Base-by-base conservation (phyloP, 495 filamentous ascomycete genomes). In the Xylaria cubensis region DNA sequence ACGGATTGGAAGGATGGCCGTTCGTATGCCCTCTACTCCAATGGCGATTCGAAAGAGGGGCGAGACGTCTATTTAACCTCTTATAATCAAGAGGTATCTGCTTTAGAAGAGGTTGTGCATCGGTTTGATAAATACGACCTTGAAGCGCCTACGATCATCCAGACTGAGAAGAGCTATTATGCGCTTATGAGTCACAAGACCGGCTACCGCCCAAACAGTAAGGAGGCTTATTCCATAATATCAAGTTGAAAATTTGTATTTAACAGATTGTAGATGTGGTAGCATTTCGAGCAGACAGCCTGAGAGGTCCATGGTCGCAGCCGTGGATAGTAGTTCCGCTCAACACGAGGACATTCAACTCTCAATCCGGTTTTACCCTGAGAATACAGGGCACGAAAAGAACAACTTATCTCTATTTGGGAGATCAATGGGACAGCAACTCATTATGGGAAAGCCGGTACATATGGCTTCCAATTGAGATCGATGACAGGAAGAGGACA, bases 241-340 rank as follows among this genome's bases (percentile, higher is more conserved):
- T 29, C 15, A 1, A 34, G 9, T 7, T 12, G 34, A 69, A n/a
- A 21, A 41, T 50, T 36, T 6, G n/a, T 21, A 32, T 17, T 67
- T 21, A 70, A 36, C 24, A 10, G 13, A 36, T 12, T 63, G 0
- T 53, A 83, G 81, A 85, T 42, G 83, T 85, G 6, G 83, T 85
- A 12, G 81, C 81, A 2, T 85, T 83, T 65, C 78, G 86, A 29
- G 82, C 84, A 3, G 83, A 87, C 75, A 81, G 77, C 3, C 74
- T 88, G 21, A 77, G 73, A n/a, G 86, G 86, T 0, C 85, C 85
- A 0, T 87, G 86, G 86, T 84, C 82, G 0, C 84, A 86, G 76
- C 85, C 85, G 0, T 87, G 82, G 66, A 84, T 83, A 17, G 78
- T 87, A 4, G 76, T 84, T 0, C 82, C 85, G 2, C 77, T 83